These are phyloP conservation scores for Sicyos baderoa DNA, from an alignment of 306 rosid genomes.

Conservation along the genomic window DNA sequence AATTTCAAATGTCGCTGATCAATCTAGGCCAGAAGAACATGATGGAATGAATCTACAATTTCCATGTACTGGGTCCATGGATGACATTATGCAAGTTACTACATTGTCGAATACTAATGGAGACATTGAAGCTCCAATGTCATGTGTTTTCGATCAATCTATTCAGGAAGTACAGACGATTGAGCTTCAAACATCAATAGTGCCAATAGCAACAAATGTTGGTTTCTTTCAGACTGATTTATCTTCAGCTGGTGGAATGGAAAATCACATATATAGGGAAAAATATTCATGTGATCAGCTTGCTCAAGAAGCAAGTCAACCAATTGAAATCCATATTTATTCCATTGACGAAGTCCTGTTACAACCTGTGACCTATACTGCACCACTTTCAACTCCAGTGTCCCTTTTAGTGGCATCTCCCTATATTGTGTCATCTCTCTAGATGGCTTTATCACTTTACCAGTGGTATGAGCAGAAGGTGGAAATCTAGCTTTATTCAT, in stretches of 20 bases:
- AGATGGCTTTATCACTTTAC: too few species aligned
- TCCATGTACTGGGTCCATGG: constrained; percentile 14
- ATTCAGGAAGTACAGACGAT: constrained; percentile 21
- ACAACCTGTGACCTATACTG: constrained; percentile 19
- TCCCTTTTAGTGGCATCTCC: too few species aligned
- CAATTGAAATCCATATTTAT: constrained; percentile 18
- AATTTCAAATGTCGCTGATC: constrained; percentile 15
- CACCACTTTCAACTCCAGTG: constrained; percentile 20
- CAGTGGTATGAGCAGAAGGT: too few species aligned
- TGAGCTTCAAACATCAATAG: constrained; percentile 32
- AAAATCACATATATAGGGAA: constrained; percentile 21
- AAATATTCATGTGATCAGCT: constrained; percentile 13
- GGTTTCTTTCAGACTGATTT: constrained; percentile 13
- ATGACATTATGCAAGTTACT: constrained; percentile 21
- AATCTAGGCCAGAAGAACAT: constrained; percentile 21
- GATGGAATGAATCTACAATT: constrained; percentile 20
- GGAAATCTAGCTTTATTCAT: too few species aligned
- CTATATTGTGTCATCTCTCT: too few species aligned
- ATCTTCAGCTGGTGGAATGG: constrained; percentile 23
- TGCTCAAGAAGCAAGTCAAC: constrained; percentile 21
- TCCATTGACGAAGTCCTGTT: constrained; percentile 21
- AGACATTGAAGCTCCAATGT: constrained; percentile 17
- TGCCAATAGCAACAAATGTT: constrained; percentile 24
- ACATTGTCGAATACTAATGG: constrained; percentile 23
- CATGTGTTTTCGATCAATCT: constrained; percentile 15